Evolutionary conservation across 1,139 yeast genomes (phyloP).

Genomic region (Suhomyces panamericanus): DNA sequence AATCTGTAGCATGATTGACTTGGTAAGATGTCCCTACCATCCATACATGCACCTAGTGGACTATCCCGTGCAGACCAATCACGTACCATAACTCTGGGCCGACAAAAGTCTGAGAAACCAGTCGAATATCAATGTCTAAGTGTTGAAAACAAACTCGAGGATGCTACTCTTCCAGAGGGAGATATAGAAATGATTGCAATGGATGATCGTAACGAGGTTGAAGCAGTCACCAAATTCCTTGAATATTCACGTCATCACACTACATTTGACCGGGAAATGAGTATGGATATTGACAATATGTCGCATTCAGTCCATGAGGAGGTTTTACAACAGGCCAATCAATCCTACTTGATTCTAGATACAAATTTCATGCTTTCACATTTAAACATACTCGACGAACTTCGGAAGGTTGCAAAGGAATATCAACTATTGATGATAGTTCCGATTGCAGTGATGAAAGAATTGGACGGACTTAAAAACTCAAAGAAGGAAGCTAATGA

Average conservation of each 20-base stretch:
- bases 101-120: constrained; percentile 17
- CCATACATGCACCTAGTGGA: constrained; percentile 47
- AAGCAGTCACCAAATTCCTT: constrained; percentile 46
- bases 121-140: constrained; percentile 29
- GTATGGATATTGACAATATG: constrained; percentile 5
- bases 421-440: constrained; percentile 57
- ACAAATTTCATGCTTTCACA: constrained; percentile 78
- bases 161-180: constrained; percentile 29
- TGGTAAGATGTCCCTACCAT: constrained; percentile 35
- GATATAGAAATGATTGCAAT: constrained; percentile 56
- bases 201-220: constrained; percentile 48
- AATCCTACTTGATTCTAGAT: constrained; percentile 60
- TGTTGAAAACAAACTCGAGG: constrained; percentile 36
- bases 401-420: constrained; percentile 39
- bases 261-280: not conserved
- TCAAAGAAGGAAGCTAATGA: constrained; percentile 22
- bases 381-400: constrained; percentile 51
- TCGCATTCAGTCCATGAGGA: not conserved
- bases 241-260: not conserved
- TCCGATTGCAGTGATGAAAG: constrained; percentile 70
- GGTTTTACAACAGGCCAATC: constrained; percentile 21
- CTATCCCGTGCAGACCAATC: constrained; percentile 31
- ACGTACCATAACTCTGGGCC: constrained; percentile 37
- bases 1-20: not conserved
- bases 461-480: constrained; percentile 75